Evolutionary conservation across 2,329 filamentous ascomycete species (phyloP).

Genomic region (Chaetomium olivaceum): DNA sequence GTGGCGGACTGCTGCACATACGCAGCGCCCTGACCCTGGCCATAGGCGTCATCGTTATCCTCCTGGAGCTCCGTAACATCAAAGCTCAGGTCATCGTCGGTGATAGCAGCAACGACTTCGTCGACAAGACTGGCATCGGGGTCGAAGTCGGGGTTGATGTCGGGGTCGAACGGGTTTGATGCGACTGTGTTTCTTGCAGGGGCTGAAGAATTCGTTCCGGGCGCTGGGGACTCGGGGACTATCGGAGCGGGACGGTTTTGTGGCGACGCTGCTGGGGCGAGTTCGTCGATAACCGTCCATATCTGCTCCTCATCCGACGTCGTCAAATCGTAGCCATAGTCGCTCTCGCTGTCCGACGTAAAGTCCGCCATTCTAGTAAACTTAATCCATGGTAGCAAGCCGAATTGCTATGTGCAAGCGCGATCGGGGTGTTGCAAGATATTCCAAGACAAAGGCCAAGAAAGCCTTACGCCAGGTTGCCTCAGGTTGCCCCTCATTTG

Average conservation of each 20-base stretch:
- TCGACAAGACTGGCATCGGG: constrained; percentile 11
- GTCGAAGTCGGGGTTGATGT: constrained; percentile 3
- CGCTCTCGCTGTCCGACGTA: constrained; percentile 34
- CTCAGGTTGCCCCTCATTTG: not conserved
- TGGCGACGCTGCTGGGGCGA: constrained; percentile 23
- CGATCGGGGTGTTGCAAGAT: not conserved
- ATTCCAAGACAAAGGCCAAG: not conserved
- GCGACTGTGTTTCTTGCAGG: constrained; percentile 4
- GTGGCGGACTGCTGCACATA: not conserved
- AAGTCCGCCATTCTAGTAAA: constrained; percentile 27
- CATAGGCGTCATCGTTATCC: constrained; percentile 7
- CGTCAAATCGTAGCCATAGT: constrained; percentile 51
- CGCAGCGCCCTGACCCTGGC: constrained; percentile 12
- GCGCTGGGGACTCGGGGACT: not conserved
- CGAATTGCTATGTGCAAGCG: not conserved
- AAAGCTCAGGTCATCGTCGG: constrained; percentile 31
- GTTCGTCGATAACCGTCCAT: constrained; percentile 31
- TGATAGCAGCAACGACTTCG: constrained; percentile 25
- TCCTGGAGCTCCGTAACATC: constrained; percentile 27
- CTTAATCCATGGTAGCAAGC: constrained; percentile 7
- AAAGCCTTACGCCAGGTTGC: not conserved
- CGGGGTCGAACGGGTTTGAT: not conserved
- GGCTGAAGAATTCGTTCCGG: not conserved
- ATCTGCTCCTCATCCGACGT: constrained; percentile 49
- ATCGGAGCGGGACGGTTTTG: constrained; percentile 4